A percentile compares a stretch with the other conserved stretches of the same genome.
phyloP scores from a whole-genome alignment of 768 basidiomycete genomes.

The Xerocomellus amylosporus region DNA sequence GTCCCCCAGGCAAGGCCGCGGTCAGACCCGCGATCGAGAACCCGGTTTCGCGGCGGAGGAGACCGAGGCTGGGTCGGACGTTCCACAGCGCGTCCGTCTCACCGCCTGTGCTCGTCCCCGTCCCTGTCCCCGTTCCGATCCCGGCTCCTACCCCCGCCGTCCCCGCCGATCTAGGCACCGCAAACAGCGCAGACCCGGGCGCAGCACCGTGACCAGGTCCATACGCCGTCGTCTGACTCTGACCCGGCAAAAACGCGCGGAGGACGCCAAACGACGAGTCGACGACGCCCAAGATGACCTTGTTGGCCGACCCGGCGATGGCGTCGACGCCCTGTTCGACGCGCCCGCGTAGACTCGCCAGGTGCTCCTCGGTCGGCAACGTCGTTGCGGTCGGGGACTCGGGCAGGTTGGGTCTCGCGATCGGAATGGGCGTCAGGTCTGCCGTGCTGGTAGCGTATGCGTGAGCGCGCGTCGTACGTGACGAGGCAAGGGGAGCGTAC shows the following conservation, averaged over 20 bases:
- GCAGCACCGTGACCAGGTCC: constrained; percentile 5
- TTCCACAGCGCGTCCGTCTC: constrained; percentile 22
- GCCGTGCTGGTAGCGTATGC: constrained; percentile 50
- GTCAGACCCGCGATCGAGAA: constrained; percentile 82
- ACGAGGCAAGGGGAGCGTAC: constrained; percentile 32
- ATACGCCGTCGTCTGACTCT: constrained; percentile 3
- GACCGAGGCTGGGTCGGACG: constrained; percentile 55
- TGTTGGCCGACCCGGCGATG: constrained; percentile 78
- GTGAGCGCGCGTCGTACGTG: neutral
- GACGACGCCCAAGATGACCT: constrained; percentile 78
- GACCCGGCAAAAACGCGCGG: constrained; percentile 65
- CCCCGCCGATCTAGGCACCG: neutral
- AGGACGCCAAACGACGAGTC: constrained; percentile 89
- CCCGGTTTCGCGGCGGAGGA: constrained; percentile 69
- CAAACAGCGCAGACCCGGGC: constrained; percentile 5
- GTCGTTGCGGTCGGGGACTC: constrained; percentile 39
- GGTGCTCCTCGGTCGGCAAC: constrained; percentile 46
- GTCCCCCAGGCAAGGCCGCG: constrained; percentile 52
- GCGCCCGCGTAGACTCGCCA: constrained; percentile 62
- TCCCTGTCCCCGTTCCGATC: neutral
- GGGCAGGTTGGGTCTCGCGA: constrained; percentile 49
- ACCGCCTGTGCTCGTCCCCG: neutral
- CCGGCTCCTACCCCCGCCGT: neutral
- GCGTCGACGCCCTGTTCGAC: constrained; percentile 80
- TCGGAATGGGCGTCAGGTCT: constrained; percentile 78